Evolutionary conservation across 805 yeast species (phyloP).

Genomic region (Candida coleopterorum): DNA sequence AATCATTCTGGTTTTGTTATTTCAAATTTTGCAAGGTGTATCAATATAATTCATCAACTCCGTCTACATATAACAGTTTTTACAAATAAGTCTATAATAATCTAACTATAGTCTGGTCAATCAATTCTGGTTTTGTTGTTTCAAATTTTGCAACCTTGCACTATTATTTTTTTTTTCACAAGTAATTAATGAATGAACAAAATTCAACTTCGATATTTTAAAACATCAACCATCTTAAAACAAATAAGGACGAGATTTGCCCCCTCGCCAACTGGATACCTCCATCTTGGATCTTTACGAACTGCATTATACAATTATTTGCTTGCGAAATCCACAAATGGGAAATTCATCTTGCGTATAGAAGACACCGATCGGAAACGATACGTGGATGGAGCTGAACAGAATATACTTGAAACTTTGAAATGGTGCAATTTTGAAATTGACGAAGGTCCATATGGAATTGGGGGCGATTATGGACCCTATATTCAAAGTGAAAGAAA

Average conservation of each 20-base stretch:
- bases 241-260: constrained; percentile 92
- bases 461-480: constrained; percentile 59
- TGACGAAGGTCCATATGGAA: constrained; percentile 75
- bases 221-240: not conserved
- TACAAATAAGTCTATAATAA: too few species aligned
- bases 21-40: too few species aligned
- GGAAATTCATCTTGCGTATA: constrained; percentile 73
- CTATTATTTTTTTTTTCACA: not conserved
- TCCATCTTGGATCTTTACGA: constrained; percentile 91
- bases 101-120: too few species aligned
- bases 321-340: constrained; percentile 71
- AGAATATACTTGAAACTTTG: constrained; percentile 68
- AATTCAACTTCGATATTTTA: not conserved
- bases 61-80: too few species aligned
- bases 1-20: too few species aligned
- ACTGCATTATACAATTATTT: constrained; percentile 90
- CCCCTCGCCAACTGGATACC: constrained; percentile 94
- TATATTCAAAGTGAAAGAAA: constrained; percentile 82
- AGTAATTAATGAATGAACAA: not conserved
- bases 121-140: not conserved
- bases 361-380: constrained; percentile 93
- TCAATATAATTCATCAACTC: too few species aligned
- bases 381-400: constrained; percentile 76
- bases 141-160: not conserved
- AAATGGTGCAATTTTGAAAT: constrained; percentile 69